Percentiles rank a stretch among this genome's conserved stretches.
Evolutionary conservation across 306 rosid species (phyloP).

Genomic region (Psophocarpus tetragonolobus): DNA sequence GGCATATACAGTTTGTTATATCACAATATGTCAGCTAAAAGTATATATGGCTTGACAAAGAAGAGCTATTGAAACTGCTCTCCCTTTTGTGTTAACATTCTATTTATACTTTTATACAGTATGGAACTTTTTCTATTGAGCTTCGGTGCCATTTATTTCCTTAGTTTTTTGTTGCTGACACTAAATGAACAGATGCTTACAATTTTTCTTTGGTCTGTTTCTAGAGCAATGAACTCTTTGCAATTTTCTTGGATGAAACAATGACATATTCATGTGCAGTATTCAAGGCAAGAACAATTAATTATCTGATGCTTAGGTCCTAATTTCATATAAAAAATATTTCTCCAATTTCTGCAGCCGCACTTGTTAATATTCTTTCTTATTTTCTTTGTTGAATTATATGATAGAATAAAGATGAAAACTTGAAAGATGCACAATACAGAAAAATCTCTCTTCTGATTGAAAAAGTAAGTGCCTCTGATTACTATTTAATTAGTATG

Average conservation of each 20-base stretch:
- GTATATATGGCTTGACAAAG: neutral
- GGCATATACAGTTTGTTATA: neutral
- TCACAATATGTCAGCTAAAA: neutral
- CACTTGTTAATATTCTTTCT: neutral
- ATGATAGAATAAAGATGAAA: slow-evolving; percentile 64
- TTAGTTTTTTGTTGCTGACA: neutral
- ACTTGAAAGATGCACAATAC: slow-evolving; percentile 72
- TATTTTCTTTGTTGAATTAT: neutral
- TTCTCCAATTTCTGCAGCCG: slow-evolving; percentile 9
- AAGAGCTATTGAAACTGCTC: neutral
- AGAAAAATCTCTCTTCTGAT: slow-evolving; percentile 74
- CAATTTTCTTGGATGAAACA: slow-evolving; percentile 82
- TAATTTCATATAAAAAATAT: neutral
- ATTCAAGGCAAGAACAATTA: slow-evolving; percentile 64
- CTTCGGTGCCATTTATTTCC: neutral
- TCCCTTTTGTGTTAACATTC: neutral
- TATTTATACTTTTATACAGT: neutral
- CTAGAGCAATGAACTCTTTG: slow-evolving; percentile 87
- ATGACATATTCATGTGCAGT: slow-evolving; percentile 86
- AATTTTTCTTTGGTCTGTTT: slow-evolving; percentile 36
- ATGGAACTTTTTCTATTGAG: neutral
- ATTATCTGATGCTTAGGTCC: neutral
- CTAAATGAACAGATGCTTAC: slow-evolving; percentile 23
- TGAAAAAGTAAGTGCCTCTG: slow-evolving; percentile 50
- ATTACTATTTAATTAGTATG: neutral